phyloP scores from a whole-genome alignment of 116 monocot species.

The Zostera marina region DNA sequence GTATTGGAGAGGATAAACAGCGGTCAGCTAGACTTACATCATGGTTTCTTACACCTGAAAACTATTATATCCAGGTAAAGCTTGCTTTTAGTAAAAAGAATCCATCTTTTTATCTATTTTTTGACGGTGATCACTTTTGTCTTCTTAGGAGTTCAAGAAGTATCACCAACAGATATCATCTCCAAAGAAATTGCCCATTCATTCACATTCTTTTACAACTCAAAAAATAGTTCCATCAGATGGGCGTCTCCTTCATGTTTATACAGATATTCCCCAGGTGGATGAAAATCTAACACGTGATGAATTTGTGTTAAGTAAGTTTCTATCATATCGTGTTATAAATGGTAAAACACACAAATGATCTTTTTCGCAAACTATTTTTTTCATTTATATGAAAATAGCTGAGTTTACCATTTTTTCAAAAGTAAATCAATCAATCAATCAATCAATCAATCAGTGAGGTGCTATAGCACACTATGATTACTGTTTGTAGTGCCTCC shows the following conservation, averaged over 20 bases:
- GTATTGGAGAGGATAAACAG: constrained; percentile 86
- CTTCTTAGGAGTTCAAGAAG: constrained; percentile 51
- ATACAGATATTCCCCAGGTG: constrained; percentile 81
- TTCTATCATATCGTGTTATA: background rate
- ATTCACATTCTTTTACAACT: constrained; percentile 5
- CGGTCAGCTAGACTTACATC: constrained; percentile 93
- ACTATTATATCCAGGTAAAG: constrained; percentile 77
- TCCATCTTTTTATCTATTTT: background rate
- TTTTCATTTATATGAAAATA: too few species aligned
- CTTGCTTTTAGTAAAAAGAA: background rate
- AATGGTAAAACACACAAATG: too few species aligned
- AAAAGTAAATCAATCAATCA: too few species aligned
- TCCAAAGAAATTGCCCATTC: constrained; percentile 14
- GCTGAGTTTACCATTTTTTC: too few species aligned
- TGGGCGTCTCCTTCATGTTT: constrained; percentile 39
- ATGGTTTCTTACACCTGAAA: constrained; percentile 93
- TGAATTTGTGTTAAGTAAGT: constrained; percentile 79
- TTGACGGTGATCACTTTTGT: background rate
- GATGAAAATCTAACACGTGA: constrained; percentile 67
- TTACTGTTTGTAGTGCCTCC: too few species aligned
- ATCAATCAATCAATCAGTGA: too few species aligned
- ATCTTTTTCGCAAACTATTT: too few species aligned
- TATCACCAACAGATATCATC: constrained; percentile 30
- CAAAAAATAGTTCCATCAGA: constrained; percentile 45
- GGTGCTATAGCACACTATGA: too few species aligned